These are phyloP conservation scores for Pleurotus tuoliensis DNA, from an alignment of 768 basidiomycete species.

Conservation along the genomic window DNA sequence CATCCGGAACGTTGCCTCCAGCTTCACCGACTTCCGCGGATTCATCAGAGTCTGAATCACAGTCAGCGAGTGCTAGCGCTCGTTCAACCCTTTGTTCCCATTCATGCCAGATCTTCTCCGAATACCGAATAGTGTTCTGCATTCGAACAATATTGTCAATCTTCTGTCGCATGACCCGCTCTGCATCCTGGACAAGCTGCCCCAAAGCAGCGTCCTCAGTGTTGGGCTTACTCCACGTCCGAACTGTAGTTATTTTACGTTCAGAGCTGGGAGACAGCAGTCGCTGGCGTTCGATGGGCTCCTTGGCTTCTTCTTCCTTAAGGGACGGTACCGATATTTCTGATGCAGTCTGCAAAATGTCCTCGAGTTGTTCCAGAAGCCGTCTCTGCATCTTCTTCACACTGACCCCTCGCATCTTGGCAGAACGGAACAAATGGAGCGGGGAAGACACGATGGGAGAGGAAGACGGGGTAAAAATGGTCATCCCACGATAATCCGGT, in stretches of 20 bases:
- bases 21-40: slow-evolving; percentile 37
- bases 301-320: slow-evolving; percentile 87
- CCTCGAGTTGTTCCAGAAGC: slow-evolving; percentile 82
- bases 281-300: slow-evolving; percentile 90
- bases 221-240: slow-evolving; percentile 81
- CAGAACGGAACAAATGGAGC: slow-evolving; percentile 70
- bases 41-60: slow-evolving; percentile 39
- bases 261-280: slow-evolving; percentile 89
- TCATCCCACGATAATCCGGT: slow-evolving; percentile 86
- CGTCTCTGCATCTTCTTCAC: slow-evolving; percentile 80
- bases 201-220: slow-evolving; percentile 83
- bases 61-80: slow-evolving; percentile 49
- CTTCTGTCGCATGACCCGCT: slow-evolving; percentile 89
- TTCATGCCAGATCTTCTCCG: slow-evolving; percentile 95
- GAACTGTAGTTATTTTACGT: slow-evolving; percentile 76
- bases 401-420: slow-evolving; percentile 74
- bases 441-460: slow-evolving; percentile 73
- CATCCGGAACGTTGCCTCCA: slow-evolving; percentile 31
- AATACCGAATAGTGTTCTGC: slow-evolving; percentile 95
- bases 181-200: slow-evolving; percentile 82
- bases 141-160: slow-evolving; percentile 92
- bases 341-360: slow-evolving; percentile 73
- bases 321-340: slow-evolving; percentile 85
- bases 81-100: slow-evolving; percentile 90
- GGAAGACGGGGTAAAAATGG: slow-evolving; percentile 71